Base-by-base conservation (phyloP, 208 protist species). In the Zelonia costaricensis region DNA sequence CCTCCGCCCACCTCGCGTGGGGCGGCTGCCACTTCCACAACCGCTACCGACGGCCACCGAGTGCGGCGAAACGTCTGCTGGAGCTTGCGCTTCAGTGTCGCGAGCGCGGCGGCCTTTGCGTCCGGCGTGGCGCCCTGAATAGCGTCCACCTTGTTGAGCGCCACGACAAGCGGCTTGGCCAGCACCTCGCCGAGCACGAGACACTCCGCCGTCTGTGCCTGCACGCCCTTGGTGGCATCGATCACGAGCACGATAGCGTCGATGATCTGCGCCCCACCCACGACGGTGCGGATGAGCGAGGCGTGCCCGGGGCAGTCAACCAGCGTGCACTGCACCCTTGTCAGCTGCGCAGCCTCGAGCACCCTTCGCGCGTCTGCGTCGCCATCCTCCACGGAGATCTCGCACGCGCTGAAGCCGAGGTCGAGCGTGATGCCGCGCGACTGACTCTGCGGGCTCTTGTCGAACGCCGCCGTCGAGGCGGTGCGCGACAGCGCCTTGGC, bases 251-350 rank as follows among this genome's bases (percentile, higher is more conserved):
- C 72, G 86, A 99, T 98, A 18, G 98, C 75, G 76, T 99, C 98
- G 48, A 99, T 99, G 52, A 99, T 99, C 69, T 99, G 97, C 23
- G 98, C 96, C 4, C 97, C 97, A 23, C 97, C 97, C 36, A 99
- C 93, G n/a, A 99, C 93, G 3, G 98, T 99, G 22, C 90, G 82
- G 52, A 99, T 99, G 22, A 99, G 88, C 4, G 96, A 98, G 9
- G 98, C 98, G 72, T 99, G 98, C 4, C 98, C 98, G 16, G 98
- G 98, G 74, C 98, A 99, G 67, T 99, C 98, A 1, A 99, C 98
- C 6, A 99, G 78, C 15, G 98, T 99, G 66, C 91, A 96, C 60
- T 89, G 77, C 25, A 94, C 53, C 15, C 71, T 49, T 4, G 74
- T 45, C 47, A 89, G 40, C 0, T 60, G 59, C 4, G 63, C 69